Evolutionary conservation across 345 rosid species (phyloP).

Genomic region (Melaleuca alternifolia): DNA sequence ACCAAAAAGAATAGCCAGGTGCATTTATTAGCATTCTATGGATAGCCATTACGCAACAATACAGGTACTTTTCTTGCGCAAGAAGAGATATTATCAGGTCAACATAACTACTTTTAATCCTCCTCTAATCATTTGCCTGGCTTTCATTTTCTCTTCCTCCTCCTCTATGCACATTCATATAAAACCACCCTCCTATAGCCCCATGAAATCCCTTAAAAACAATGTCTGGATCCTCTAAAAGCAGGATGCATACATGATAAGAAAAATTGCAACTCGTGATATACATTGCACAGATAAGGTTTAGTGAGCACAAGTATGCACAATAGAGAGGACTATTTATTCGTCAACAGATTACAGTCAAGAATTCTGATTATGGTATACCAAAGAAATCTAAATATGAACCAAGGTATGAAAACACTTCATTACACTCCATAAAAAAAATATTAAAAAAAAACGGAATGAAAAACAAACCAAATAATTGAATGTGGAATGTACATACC

Average conservation of each 20-base stretch:
- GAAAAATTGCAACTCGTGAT: not conserved
- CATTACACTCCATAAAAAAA: too few species aligned
- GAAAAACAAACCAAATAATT: not conserved
- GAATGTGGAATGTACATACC: conserved; percentile 29
- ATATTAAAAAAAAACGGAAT: too few species aligned
- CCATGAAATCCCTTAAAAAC: not conserved
- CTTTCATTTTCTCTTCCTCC: not conserved
- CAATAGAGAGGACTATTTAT: not conserved
- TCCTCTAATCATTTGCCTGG: not conserved
- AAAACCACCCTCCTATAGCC: not conserved
- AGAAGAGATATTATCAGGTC: not conserved
- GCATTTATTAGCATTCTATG: not conserved
- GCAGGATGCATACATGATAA: not conserved
- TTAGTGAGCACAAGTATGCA: not conserved
- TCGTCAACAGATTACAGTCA: not conserved
- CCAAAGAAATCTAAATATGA: not conserved
- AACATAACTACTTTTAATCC: not conserved
- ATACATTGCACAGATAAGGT: not conserved
- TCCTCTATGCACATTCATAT: not conserved
- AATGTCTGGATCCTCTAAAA: not conserved
- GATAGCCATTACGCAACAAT: not conserved
- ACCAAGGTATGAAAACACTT: not conserved
- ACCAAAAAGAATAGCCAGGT: not conserved
- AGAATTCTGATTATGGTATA: not conserved
- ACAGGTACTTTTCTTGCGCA: not conserved